Evolutionary conservation across 225 moss, liverwort and hornwort genomes (phyloP).

Genomic region (Polytrichum formosum): DNA sequence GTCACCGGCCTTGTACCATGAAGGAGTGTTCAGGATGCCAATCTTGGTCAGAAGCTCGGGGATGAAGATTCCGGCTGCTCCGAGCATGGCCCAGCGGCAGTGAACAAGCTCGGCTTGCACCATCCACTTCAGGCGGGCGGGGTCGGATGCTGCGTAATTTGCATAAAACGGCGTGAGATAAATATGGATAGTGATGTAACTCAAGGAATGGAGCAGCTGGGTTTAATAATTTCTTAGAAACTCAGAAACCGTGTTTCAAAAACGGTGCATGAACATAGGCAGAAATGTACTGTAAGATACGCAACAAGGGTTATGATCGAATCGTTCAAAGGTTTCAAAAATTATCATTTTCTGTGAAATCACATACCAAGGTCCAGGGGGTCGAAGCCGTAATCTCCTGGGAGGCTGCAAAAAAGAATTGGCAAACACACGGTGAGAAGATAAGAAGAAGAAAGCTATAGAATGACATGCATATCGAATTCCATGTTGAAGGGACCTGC

Average conservation of each 20-base stretch:
- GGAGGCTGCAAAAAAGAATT: slow-evolving; percentile 36
- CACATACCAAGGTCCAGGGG: slow-evolving; percentile 71
- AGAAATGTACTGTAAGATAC: too few relatives aligned
- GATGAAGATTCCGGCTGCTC: slow-evolving; percentile 94
- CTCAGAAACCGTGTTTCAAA: not conserved
- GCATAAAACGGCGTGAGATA: too few relatives aligned
- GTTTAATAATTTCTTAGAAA: not conserved
- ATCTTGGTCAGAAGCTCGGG: slow-evolving; percentile 85
- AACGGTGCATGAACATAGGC: not conserved
- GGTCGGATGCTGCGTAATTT: slow-evolving; percentile 58
- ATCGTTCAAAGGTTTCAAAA: not conserved
- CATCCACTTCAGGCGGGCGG: slow-evolving; percentile 69
- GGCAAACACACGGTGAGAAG: not conserved
- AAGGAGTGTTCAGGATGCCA: slow-evolving; percentile 74
- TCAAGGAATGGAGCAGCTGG: too few relatives aligned
- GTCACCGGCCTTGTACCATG: slow-evolving; percentile 68
- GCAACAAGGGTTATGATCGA: too few relatives aligned
- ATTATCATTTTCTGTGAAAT: not conserved
- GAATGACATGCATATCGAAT: too few relatives aligned
- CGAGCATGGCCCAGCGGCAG: slow-evolving; percentile 86
- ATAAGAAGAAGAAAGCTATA: too few relatives aligned
- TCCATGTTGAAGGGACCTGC: too few relatives aligned
- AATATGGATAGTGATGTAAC: too few relatives aligned
- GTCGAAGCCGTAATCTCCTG: slow-evolving; percentile 90
- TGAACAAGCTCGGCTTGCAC: slow-evolving; percentile 88